Evolutionary conservation across 352 stramenopile species (phyloP), one percentile per base, ranked within the genome.

Genomic region (Phytophthora pseudosyringae): DNA sequence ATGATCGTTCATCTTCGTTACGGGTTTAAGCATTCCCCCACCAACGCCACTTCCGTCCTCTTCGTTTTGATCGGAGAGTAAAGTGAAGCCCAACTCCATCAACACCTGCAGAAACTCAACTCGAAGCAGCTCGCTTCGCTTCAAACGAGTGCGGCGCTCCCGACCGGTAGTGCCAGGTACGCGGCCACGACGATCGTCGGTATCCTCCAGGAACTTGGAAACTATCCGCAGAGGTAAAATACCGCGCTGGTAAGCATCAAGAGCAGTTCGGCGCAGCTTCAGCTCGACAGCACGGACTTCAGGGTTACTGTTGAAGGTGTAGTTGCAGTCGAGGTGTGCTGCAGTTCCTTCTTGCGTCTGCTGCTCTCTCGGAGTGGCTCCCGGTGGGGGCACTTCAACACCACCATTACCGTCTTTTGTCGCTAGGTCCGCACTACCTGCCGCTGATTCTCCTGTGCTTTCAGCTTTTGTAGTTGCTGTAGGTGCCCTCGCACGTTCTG

Each of bases 71-170:
- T 90, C 69, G 0, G 77, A 85, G 1, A 97, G 60, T 2, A 98
- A 55, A 26, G 77, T 91, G 45, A 98, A 90, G 1, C 93, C 93
- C 16, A 98, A 69, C 58, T 98, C 89, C 91, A 98, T 97, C 29
- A 98, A 73, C n/a, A 97, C 72, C 64, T 98, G 88, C 18, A 98
- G 71, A 71, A 98, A 97, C 58, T 98, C 91, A 15, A 94, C 86
- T 8, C 93, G 84, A 1, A 91, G 60, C 15, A 98, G 50, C 43
- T 90, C 75, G 15, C 71, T 59, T 35, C 80, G 62, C 29, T 61
- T 68, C 35, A 67, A 62, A 4, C 55, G 50, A 25, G 33, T 25
- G 12, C 36, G 46, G 12, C 36, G 46, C 26, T 54, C 28, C 28
- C 33, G 32, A 52, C 10, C 13, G 1, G 15, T 44, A 45, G n/a